Evolutionary conservation across 495 filamentous ascomycete species (phyloP).

Genomic region (Recurvomyces mirabilis): DNA sequence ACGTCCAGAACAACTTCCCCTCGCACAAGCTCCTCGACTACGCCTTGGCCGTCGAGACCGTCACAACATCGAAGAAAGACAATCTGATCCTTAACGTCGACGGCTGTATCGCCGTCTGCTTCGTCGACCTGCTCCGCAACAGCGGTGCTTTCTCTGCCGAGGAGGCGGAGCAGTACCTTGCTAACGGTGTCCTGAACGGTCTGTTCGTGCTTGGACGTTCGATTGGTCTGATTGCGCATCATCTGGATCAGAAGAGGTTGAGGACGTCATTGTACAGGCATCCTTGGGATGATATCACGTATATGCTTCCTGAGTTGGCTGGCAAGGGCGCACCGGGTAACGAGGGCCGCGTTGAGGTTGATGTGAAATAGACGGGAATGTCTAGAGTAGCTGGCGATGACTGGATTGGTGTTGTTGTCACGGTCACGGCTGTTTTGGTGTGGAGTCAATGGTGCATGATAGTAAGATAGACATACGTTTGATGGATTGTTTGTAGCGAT

Average conservation of each 20-base stretch:
- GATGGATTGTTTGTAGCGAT: too few species aligned
- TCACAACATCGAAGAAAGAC: conserved; percentile 99
- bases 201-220: conserved; percentile 92
- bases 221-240: conserved; percentile 98
- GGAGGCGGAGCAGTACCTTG: conserved; percentile 73
- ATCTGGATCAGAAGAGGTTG: conserved; percentile 98
- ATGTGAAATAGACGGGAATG: conserved; percentile 35
- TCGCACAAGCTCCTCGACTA: conserved; percentile 95
- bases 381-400: too few species aligned
- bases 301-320: conserved; percentile 74
- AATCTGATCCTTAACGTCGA: conserved; percentile 99
- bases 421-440: too few species aligned
- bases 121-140: conserved; percentile 94
- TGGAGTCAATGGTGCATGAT: too few species aligned
- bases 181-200: conserved; percentile 97
- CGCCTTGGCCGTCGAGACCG: conserved; percentile 92
- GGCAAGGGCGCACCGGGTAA: conserved; percentile 54
- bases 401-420: too few species aligned
- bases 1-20: conserved; percentile 93
- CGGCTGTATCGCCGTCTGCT: conserved; percentile 95
- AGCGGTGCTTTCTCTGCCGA: conserved; percentile 86
- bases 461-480: too few species aligned
- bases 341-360: conserved; percentile 88
- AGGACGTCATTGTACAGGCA: conserved; percentile 93
- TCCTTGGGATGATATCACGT: conserved; percentile 56